Base-by-base conservation (phyloP, 192 early-diverging fungal genomes). In the Gryganskiella cystojenkinii region DNA sequence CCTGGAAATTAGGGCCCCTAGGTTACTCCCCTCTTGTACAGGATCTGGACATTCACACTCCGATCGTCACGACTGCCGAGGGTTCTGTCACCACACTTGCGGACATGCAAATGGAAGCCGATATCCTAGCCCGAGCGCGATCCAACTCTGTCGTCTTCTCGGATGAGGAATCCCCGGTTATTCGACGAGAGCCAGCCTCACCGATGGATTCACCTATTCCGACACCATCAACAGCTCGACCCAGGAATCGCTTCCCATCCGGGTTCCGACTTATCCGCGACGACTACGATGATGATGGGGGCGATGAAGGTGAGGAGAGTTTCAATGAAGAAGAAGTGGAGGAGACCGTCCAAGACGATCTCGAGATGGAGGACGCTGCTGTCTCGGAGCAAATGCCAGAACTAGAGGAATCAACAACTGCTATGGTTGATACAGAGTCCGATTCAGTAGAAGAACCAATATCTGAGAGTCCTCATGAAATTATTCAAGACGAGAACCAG, bases 191-290 rank as follows among this genome's bases (percentile, higher is more conserved):
- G 28, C 61, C 24, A 17, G 40, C 61, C n/a, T 78, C 74, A 3
- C 74, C 74, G 3, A 34, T 78, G 6, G 74, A 78, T 30, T 78
- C 74, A 1, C 74, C 74, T 19, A 69, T 78, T 6, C 74, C 74
- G 7, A 78, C 74, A 17, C 74, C 74, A 1, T 78, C 74, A 9
- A 78, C 74, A n/a, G 74, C 74, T 19, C 66, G 74, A 46, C 74
- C 74, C 37, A 52, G 61, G n/a, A 47, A 54, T 20, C 65, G 74
- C 1, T 78, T 78, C 64, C 74, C 74, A 25, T 60, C 74, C 14
- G 66, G 74, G 6, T 45, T 78, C 30, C 56, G 55, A 0, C 74
- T 78, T 17, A 27, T 30, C 17, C 52, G 55, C 20, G 42, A 44
- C 6, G 61, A 64, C 20, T 54, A 64, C 4, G 61, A 58, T 14